Percentiles rank a stretch among this genome's conserved stretches.
phyloP scores from a whole-genome alignment of 345 rosid species.

The Citrus maxima region DNA sequence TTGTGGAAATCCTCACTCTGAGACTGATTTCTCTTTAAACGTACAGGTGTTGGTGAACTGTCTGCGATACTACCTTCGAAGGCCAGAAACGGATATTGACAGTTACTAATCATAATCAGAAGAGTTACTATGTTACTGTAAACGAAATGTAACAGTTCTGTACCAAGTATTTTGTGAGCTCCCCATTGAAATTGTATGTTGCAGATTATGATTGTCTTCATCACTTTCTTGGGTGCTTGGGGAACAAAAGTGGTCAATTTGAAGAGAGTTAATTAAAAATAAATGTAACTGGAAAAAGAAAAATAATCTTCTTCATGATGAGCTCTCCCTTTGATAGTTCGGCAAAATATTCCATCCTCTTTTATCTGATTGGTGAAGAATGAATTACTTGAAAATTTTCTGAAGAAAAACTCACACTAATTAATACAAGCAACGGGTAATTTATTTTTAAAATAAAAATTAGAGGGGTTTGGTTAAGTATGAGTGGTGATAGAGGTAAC shows the following conservation, averaged over 20 bases:
- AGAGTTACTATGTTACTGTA: constrained; percentile 13
- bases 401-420: too few relatives aligned
- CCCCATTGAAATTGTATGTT: neutral
- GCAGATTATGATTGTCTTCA: neutral
- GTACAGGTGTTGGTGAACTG: constrained; percentile 74
- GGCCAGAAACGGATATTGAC: constrained; percentile 89
- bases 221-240: neutral
- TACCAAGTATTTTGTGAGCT: constrained; percentile 10
- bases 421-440: too few relatives aligned
- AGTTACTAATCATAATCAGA: constrained; percentile 45
- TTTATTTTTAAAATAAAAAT: too few relatives aligned
- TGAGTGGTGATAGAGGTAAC: too few relatives aligned
- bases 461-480: too few relatives aligned
- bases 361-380: too few relatives aligned
- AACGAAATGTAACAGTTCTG: constrained; percentile 12
- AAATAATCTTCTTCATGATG: neutral
- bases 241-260: neutral
- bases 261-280: neutral
- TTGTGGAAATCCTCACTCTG: neutral
- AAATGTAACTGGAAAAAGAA: neutral
- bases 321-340: neutral
- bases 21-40: neutral
- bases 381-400: too few relatives aligned
- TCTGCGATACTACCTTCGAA: constrained; percentile 82
- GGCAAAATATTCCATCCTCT: too few relatives aligned